Evolutionary conservation across 257 asterid species (phyloP).

Genomic region (Solanum paucissectum): DNA sequence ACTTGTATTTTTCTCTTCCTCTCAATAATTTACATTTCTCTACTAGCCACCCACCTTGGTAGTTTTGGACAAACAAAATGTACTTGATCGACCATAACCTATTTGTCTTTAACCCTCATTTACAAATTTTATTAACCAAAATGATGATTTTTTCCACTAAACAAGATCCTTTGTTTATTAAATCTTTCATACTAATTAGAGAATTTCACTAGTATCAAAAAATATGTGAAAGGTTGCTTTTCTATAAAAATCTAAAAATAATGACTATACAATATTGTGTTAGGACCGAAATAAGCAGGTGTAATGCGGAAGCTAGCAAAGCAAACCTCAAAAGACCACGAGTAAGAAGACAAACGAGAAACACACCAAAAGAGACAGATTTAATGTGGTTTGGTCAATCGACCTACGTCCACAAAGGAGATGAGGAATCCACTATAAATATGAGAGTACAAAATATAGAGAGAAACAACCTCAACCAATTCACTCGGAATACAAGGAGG

Average conservation of each 20-base stretch:
- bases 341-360: too few species aligned
- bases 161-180: not conserved
- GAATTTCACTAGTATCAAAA: not conserved
- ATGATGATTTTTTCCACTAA: too few species aligned
- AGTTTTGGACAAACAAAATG: not conserved
- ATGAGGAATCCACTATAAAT: too few species aligned
- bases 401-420: too few species aligned
- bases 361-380: too few species aligned
- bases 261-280: not conserved
- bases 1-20: not conserved
- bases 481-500: too few species aligned
- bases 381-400: too few species aligned
- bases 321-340: too few species aligned
- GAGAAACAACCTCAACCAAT: too few species aligned
- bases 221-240: not conserved
- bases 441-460: too few species aligned
- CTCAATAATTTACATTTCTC: not conserved
- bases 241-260: not conserved
- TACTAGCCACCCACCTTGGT: not conserved
- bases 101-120: not conserved
- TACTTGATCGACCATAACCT: not conserved
- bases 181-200: not conserved
- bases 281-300: too few species aligned
- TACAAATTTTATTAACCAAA: not conserved
- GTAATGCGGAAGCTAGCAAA: too few species aligned